phyloP scores from a whole-genome alignment of 306 rosid species.

The Pterocarpus santalinus region DNA sequence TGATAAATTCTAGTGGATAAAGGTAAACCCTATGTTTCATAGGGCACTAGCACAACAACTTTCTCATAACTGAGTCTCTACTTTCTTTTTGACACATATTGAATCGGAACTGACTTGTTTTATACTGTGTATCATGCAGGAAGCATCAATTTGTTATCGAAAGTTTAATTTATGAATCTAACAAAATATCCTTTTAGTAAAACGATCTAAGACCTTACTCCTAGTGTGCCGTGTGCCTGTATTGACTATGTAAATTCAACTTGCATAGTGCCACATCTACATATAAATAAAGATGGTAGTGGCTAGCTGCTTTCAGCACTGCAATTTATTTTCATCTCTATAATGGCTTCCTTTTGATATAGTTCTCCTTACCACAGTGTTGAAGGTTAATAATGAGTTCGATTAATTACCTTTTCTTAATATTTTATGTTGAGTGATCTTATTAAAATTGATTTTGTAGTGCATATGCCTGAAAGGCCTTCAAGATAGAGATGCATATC shows the following conservation, averaged over 20 bases:
- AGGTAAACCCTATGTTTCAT: constrained; percentile 44
- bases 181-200: too few species aligned
- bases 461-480: neutral
- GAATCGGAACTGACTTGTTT: neutral
- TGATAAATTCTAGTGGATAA: neutral
- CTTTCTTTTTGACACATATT: neutral
- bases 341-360: neutral
- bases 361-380: neutral
- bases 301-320: neutral
- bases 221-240: too few species aligned
- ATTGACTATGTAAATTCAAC: neutral
- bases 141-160: constrained; percentile 1
- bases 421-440: constrained; percentile 16
- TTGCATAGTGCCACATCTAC: neutral
- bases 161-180: neutral
- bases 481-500: neutral
- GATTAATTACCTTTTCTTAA: neutral
- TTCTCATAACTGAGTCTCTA: neutral
- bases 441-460: constrained; percentile 8
- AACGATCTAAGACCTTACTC: too few species aligned
- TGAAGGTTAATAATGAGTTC: neutral
- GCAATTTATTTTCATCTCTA: neutral
- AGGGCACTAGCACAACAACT: neutral
- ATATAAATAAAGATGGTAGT: neutral
- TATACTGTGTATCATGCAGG: neutral